Base-by-base conservation (phyloP, 2,329 filamentous ascomycete genomes). In the Diaporthe sp. region DNA sequence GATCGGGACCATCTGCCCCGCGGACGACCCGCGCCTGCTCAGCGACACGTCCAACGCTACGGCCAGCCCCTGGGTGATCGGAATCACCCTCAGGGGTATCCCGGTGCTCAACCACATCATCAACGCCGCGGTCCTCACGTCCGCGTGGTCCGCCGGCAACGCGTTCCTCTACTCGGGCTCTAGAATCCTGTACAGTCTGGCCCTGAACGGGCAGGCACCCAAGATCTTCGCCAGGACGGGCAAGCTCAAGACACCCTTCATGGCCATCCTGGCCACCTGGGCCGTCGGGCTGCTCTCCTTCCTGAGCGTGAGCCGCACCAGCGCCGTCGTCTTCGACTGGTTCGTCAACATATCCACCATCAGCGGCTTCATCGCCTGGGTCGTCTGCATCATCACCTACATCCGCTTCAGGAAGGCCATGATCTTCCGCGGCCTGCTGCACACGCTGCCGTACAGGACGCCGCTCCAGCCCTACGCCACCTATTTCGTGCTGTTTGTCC, bases 321-420 rank as follows among this genome's bases (percentile, higher is more conserved):
- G 92, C 31, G 88, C 90, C 47, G 86, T 87, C 3, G 93, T 94
- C 9, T 95, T 94, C 82, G 88, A 87, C 71, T 95, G 93, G 91
- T 93, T 95, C 81, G 88, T 92, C 79, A 94, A 93, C 82, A 88
- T 95, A 73, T 93, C 91, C 42, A 94, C 90, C 73, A 89, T 91
- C 72, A 89, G 88, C 0, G 90, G 90, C 8, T 88, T 90, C 80
- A 88, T 92, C 79, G 90, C 89, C 37, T 92, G 90, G 90, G 86
- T 90, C 76, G 87, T 90, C 17, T 86, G 92, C 77, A 86, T 90
- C 81, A 82, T 91, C 77, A 90, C 89, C 2, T 92, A 91, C 79
- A 81, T 92, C 22, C 89, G 90, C 60, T 92, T 92, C 85, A 87
- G 89, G 72, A 83, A 85, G 76, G 92, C 91, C 9, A 88, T 92